phyloP scores from a whole-genome alignment of 2,329 filamentous ascomycete species.

The Trichophyton rubrum region DNA sequence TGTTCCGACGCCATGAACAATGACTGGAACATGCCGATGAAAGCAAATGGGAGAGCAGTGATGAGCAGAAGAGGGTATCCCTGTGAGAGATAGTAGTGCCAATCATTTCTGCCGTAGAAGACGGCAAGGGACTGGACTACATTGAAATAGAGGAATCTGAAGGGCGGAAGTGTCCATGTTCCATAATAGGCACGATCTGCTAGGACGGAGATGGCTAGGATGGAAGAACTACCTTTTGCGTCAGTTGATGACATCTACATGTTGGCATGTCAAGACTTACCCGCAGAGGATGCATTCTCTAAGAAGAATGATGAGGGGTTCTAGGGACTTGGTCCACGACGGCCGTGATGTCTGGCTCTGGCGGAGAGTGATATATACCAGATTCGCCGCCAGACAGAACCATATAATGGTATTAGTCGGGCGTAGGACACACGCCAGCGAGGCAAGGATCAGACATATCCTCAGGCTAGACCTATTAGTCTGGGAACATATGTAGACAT shows the following conservation, averaged over 20 bases:
- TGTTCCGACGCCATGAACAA: constrained; percentile 30
- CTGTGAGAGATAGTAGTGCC: constrained; percentile 88
- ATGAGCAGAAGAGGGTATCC: constrained; percentile 78
- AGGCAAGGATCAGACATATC: constrained; percentile 60
- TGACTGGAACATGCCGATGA: constrained; percentile 50
- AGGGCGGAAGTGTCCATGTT: constrained; percentile 75
- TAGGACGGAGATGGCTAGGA: constrained; percentile 51
- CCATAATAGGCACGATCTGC: constrained; percentile 72
- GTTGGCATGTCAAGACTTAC: constrained; percentile 17
- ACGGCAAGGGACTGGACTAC: constrained; percentile 73
- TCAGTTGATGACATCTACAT: neutral
- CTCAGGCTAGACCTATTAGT: constrained; percentile 36
- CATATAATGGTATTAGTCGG: constrained; percentile 86
- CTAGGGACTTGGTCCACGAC: neutral
- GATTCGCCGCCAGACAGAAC: constrained; percentile 51
- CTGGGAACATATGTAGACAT: neutral
- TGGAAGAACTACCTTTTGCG: constrained; percentile 20
- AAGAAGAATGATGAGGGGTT: constrained; percentile 37
- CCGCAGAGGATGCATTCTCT: constrained; percentile 53
- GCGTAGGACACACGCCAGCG: constrained; percentile 68
- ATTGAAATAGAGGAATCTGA: constrained; percentile 84
- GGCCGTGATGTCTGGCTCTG: neutral
- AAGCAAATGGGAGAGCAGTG: constrained; percentile 64
- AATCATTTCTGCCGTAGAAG: constrained; percentile 83
- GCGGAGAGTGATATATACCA: constrained; percentile 27